Percentiles rank a stretch among this genome's conserved stretches.
Evolutionary conservation across 495 filamentous ascomycete genomes (phyloP).

Genomic region (Lineolata rhizophorae): DNA sequence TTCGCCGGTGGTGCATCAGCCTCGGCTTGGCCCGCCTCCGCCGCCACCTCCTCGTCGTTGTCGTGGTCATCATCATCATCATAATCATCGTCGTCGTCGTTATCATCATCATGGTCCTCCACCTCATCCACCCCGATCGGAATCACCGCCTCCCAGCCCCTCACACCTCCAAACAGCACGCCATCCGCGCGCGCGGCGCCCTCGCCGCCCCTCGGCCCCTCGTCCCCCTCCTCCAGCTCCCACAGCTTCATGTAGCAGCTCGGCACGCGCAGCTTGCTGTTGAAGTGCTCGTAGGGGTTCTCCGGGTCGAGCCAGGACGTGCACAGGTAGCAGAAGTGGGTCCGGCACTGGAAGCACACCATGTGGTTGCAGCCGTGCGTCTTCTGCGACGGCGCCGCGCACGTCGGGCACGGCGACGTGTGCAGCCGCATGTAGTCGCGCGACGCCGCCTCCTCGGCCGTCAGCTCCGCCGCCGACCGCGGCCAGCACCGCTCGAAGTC

Average conservation of each 20-base stretch:
- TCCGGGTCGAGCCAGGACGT: slow-evolving; percentile 55
- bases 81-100: background rate
- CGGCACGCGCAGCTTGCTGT: too few relatives aligned
- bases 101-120: background rate
- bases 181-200: too few relatives aligned
- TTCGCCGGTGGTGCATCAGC: too few relatives aligned
- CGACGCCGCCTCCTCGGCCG: slow-evolving; percentile 64
- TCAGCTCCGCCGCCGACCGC: slow-evolving; percentile 38
- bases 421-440: slow-evolving; percentile 58
- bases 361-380: slow-evolving; percentile 95
- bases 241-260: slow-evolving; percentile 70
- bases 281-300: slow-evolving; percentile 84
- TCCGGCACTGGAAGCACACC: slow-evolving; percentile 72
- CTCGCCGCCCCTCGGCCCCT: too few relatives aligned
- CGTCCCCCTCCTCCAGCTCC: slow-evolving; percentile 75
- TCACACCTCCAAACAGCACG: background rate
- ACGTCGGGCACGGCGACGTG: slow-evolving; percentile 81
- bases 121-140: background rate
- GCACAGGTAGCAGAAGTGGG: slow-evolving; percentile 95
- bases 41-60: too few relatives aligned
- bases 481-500: slow-evolving; percentile 42
- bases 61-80: background rate
- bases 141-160: background rate
- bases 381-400: slow-evolving; percentile 68
- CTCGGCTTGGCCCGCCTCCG: too few relatives aligned